A percentile compares a stretch with the other conserved stretches of the same genome.
phyloP scores from a whole-genome alignment of 169 alveolate species.

The Plasmodium fragile region DNA sequence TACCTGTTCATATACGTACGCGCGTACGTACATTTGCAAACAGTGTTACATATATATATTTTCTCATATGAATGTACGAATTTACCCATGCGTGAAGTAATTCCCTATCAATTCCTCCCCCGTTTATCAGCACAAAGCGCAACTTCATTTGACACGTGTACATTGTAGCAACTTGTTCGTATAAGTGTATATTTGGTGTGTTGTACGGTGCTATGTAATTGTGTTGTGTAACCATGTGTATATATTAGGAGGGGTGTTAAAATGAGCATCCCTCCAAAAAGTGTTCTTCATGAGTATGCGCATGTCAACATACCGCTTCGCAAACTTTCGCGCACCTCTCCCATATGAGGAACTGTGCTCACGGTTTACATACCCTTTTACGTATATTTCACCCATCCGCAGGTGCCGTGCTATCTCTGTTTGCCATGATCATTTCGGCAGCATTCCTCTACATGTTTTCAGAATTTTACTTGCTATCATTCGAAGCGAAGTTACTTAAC shows the following conservation, averaged over 20 bases:
- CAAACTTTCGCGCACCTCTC: not conserved
- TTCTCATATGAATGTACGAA: not conserved
- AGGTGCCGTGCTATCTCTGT: conserved; percentile 70
- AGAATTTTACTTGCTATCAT: conserved; percentile 59
- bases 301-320: not conserved
- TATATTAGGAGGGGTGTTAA: not conserved
- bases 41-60: not conserved
- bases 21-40: not conserved
- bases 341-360: not conserved
- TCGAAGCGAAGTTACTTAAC: conserved; percentile 59
- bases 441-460: conserved; percentile 75
- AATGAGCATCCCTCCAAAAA: not conserved
- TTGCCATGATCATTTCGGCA: conserved; percentile 72
- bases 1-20: not conserved
- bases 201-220: not conserved
- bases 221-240: not conserved
- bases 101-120: not conserved
- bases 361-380: not conserved
- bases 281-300: not conserved
- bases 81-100: not conserved
- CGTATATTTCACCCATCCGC: not conserved
- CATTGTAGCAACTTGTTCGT: not conserved
- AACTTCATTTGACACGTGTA: not conserved
- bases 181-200: not conserved
- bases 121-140: not conserved